Evolutionary conservation across 768 basidiomycete species (phyloP), one percentile per base, ranked within the genome.

Genomic region (Russula sp.): DNA sequence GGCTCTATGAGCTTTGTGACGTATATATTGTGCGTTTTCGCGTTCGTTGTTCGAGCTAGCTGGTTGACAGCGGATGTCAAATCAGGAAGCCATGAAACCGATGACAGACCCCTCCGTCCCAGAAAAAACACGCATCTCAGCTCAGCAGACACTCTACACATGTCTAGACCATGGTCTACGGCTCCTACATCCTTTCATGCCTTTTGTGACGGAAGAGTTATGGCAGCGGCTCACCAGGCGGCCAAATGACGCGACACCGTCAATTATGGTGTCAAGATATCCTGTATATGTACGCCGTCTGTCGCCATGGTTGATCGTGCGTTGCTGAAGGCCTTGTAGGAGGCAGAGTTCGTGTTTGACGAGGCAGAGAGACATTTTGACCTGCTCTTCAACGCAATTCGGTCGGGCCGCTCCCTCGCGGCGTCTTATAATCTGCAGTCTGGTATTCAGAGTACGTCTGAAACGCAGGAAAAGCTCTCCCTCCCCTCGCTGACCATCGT

Each of bases 1-100:
- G 97, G 96, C 74, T 99, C 42, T 95, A 98, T 72, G 96, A 99
- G 73, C 79, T 98, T n/a, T 99, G 97, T 71, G 97, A 99, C 71
- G 94, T 99, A 29, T 99, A 95, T 76, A 98, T 99, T 66, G 93
- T 94, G 61, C 64, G 90, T 73, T 32, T 13, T 0, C 16, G 25
- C 63, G 35, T 39, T 29, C 18, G 14, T 39, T 39, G 32, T 16
- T 47, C 25, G 59, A 51, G 53, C 2, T 13, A 5, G 54, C 38
- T 1, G 34, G 39, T 14, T 22, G 36, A 36, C 43, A 22, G 58
- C 35, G 25, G 45, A 29, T 48, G 5, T 38, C 35, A n/a, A 64
- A 61, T 52, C 72, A 96, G 93, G 96, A 99, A 82, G 97, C 93
- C 3, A 97, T 96, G 86, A 99, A 99, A 74, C 93, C 94, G 9